phyloP scores from a whole-genome alignment of 495 filamentous ascomycete species.

The Tuber brumale region DNA sequence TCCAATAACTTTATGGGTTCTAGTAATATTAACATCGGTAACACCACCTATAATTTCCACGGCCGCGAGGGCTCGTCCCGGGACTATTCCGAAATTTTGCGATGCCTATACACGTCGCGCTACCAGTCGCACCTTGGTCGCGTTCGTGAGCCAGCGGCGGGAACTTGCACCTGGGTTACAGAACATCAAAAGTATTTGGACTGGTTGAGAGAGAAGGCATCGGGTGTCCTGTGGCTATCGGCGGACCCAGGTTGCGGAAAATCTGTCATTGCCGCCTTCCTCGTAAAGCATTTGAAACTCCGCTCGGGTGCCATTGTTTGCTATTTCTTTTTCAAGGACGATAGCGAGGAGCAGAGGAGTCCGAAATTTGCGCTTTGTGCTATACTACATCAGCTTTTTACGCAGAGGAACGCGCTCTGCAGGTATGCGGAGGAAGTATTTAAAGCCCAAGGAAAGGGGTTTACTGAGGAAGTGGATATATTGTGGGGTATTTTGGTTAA shows the following conservation, averaged over 20 bases:
- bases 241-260: constrained; percentile 21
- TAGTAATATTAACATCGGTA: too few species aligned
- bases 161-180: constrained; percentile 7
- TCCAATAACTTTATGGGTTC: too few species aligned
- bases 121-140: constrained; percentile 43
- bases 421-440: constrained; percentile 33
- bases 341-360: constrained; percentile 24
- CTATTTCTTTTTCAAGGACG: constrained; percentile 14
- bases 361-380: constrained; percentile 40
- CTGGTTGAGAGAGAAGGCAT: too few species aligned
- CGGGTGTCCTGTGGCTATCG: too few species aligned
- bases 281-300: constrained; percentile 42
- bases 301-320: constrained; percentile 39
- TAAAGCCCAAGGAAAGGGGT: constrained; percentile 26
- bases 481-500: constrained; percentile 37
- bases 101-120: constrained; percentile 11
- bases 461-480: constrained; percentile 38
- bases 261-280: constrained; percentile 43
- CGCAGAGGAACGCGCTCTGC: constrained; percentile 27
- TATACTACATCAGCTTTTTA: constrained; percentile 45
- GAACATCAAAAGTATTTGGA: constrained; percentile 25
- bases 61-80: too few species aligned
- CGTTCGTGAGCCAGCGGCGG: constrained; percentile 27
- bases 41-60: too few species aligned
- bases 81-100: not conserved